Percentiles rank a stretch among this genome's conserved stretches.
phyloP scores from a whole-genome alignment of 2,329 filamentous ascomycete genomes.

The Colletotrichum limetticola region DNA sequence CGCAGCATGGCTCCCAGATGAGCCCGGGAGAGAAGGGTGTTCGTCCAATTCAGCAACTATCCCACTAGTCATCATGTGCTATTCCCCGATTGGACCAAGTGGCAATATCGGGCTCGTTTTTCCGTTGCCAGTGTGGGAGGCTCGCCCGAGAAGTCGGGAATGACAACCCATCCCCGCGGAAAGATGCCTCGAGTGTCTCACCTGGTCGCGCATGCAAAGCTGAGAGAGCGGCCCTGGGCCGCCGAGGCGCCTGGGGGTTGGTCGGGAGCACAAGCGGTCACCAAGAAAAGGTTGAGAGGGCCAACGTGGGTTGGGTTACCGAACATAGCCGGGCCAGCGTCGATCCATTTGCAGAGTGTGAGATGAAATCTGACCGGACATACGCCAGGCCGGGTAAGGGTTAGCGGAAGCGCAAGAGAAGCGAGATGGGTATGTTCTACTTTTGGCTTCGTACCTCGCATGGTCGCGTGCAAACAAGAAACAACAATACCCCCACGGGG shows the following conservation, averaged over 20 bases:
- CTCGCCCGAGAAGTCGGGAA: slow-evolving; percentile 18
- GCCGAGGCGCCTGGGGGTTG: background rate
- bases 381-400: background rate
- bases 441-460: background rate
- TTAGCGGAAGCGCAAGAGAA: background rate
- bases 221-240: background rate
- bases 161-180: background rate
- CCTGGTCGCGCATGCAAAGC: background rate
- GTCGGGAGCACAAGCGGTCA: background rate
- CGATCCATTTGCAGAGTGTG: slow-evolving; percentile 1
- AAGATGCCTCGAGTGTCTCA: slow-evolving; percentile 2
- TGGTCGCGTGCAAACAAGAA: background rate
- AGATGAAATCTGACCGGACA: background rate
- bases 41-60: background rate
- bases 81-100: slow-evolving; percentile 29
- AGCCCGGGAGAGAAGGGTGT: background rate
- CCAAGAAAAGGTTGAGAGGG: background rate
- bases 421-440: background rate
- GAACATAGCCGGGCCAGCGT: slow-evolving; percentile 24
- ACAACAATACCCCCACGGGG: background rate
- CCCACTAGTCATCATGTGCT: background rate
- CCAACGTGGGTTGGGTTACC: slow-evolving; percentile 5
- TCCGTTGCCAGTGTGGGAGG: background rate
- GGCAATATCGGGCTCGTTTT: slow-evolving; percentile 10
- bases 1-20: background rate